Base-by-base conservation (phyloP, 306 rosid species). In the Urtica urens region DNA sequence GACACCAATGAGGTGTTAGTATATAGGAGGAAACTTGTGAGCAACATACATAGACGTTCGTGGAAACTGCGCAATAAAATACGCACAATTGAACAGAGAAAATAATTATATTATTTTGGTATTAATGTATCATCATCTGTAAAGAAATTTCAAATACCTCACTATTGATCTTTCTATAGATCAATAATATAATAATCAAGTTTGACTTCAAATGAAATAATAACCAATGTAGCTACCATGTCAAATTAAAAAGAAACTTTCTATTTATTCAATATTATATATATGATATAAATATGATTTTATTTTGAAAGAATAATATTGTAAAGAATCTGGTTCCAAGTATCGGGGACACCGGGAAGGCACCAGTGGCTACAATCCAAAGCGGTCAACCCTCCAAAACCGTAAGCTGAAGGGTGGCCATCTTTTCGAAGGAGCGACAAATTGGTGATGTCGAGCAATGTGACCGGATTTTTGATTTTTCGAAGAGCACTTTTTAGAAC, bases 321-420 rank as follows among this genome's bases (percentile, higher is more conserved):
- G 78, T 77, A 81, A 52, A 90, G 80, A 39, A 90, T 75, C 41
- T 72, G 57, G 6, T 90, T 90, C 99, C 99, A 90, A 38, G 85
- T 72, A 51, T 90, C 99, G n/a, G 99, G 95, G 63, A 90, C 94
- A 9, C 99, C 99, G 9, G 85, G 24, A 1, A 90, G 92, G 46
- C 99, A 90, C 99, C 99, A 90, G 55, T 90, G 99, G 48, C 92
- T 85, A 37, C 95, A 90, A 3, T 90, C 99, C 73, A 77, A 53
- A 55, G 59, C 72, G 0, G 62, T 51, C 15, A 29, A 7, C 4
- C 90, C 93, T 14, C 31, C 53, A 3, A 81, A 60, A 8, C 95
- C 97, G 63, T 81, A 90, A 22, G 56, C 46, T 0, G 95, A 90
- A 58, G 99, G 99, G 27, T 90, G 99, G 0, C 81, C 95, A 59